Percentiles rank a stretch among this genome's conserved stretches.
Evolutionary conservation across 108 stramenopile genomes (phyloP).

Genomic region (Skeletonema menzelii): DNA sequence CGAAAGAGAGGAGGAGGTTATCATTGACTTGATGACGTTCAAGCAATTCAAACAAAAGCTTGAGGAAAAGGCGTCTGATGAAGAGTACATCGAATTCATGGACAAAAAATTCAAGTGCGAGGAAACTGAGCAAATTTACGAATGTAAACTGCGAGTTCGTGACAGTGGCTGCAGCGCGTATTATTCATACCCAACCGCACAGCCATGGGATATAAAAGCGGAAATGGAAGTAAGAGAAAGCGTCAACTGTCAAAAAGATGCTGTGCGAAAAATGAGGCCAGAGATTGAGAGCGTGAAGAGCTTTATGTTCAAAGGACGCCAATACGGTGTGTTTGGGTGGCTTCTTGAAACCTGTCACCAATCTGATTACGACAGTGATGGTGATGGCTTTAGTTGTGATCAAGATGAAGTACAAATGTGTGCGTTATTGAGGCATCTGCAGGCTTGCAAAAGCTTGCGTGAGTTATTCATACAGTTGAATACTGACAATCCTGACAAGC

Average conservation of each 20-base stretch:
- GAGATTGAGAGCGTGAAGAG: slow-evolving; percentile 1
- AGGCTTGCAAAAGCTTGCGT: background rate
- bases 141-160: background rate
- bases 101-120: background rate
- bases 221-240: slow-evolving; percentile 19
- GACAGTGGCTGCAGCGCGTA: background rate
- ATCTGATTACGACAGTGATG: background rate
- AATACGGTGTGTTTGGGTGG: background rate
- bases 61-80: background rate
- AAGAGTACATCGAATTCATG: background rate
- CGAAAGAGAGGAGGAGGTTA: background rate
- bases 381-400: background rate
- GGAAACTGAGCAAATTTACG: background rate
- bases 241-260: background rate
- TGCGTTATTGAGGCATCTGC: slow-evolving; percentile 8
- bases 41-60: background rate
- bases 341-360: slow-evolving; percentile 2
- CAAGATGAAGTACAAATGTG: background rate
- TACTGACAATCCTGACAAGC: background rate
- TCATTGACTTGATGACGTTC: background rate
- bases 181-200: slow-evolving; percentile 9
- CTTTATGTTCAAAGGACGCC: slow-evolving; percentile 13
- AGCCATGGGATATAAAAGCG: slow-evolving; percentile 11
- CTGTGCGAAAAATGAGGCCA: slow-evolving; percentile 10
- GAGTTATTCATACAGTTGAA: slow-evolving; percentile 21